Conservation (phyloP, 148 eudicot species). For the Vaccinium myrtillus region DNA sequence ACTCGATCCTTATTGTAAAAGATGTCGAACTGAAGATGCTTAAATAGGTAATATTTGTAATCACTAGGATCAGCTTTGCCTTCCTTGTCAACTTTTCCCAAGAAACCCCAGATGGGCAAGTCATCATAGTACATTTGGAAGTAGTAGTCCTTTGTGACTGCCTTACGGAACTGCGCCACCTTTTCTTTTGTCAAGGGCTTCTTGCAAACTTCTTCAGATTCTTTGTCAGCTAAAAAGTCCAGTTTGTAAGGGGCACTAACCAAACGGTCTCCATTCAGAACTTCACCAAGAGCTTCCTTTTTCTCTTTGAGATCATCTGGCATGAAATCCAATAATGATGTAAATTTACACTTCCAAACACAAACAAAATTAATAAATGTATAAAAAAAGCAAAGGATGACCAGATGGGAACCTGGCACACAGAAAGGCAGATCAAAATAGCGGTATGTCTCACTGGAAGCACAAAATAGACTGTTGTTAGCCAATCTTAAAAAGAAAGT, state of each 20-base stretch:
- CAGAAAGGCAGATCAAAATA: slow-evolving; percentile 75
- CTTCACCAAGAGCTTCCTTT: slow-evolving; percentile 75
- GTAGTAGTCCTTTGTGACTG: slow-evolving; percentile 67
- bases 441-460: slow-evolving; percentile 67
- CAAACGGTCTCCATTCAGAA: slow-evolving; percentile 70
- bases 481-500: not conserved
- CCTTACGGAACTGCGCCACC: slow-evolving; percentile 53
- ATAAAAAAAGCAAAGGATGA: slow-evolving; percentile 2
- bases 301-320: slow-evolving; percentile 58
- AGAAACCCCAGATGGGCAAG: slow-evolving; percentile 67
- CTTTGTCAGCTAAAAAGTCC: slow-evolving; percentile 57
- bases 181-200: slow-evolving; percentile 52
- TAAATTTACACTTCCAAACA: slow-evolving; percentile 5
- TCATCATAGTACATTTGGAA: slow-evolving; percentile 82
- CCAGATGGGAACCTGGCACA: slow-evolving; percentile 39
- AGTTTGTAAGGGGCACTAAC: slow-evolving; percentile 68
- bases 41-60: slow-evolving; percentile 53
- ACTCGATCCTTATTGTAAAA: slow-evolving; percentile 64
- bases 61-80: slow-evolving; percentile 53
- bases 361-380: not conserved
- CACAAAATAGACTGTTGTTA: slow-evolving; percentile 9
- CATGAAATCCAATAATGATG: not conserved
- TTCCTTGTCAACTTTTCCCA: slow-evolving; percentile 64
- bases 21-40: slow-evolving; percentile 69
- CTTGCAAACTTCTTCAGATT: slow-evolving; percentile 56